phyloP scores from a whole-genome alignment of 169 alveolate genomes.

The Eimeria tenella region DNA sequence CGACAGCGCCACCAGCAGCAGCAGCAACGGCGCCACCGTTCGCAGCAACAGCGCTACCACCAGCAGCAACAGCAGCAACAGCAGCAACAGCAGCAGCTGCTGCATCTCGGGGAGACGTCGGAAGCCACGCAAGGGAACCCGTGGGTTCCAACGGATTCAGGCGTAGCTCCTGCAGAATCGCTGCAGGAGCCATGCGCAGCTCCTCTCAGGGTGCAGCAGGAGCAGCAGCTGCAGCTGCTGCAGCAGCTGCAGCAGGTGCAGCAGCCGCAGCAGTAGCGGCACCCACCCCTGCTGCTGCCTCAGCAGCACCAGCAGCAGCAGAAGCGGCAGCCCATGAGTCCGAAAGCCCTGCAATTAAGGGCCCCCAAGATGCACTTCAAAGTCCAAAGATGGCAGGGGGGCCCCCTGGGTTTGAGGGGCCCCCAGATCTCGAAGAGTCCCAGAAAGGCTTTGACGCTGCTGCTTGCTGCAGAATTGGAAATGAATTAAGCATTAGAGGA shows the following conservation, averaged over 20 bases:
- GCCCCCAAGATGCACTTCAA: no score
- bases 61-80: not conserved
- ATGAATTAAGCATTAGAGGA: no score
- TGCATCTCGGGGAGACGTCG: not conserved
- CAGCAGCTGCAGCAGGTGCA: not conserved
- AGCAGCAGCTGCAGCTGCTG: not conserved
- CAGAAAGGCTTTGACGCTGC: no score
- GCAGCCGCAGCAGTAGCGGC: not conserved
- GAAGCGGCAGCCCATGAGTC: not conserved
- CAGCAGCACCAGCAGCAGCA: constrained; percentile 13
- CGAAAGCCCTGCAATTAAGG: no score
- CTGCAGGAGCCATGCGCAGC: not conserved
- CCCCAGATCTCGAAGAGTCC: no score
- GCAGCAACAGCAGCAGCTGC: constrained; percentile 4
- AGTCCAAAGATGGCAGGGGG: no score
- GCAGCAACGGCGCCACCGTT: not conserved
- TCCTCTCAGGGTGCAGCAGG: not conserved
- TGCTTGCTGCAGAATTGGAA: not conserved
- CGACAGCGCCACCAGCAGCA: not conserved
- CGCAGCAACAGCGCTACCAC: not conserved
- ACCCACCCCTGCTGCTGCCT: not conserved
- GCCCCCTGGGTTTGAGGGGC: no score
- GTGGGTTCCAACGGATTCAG: not conserved
- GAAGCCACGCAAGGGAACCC: no score
- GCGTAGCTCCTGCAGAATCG: not conserved